Percentiles rank a stretch among this genome's conserved stretches.
These are phyloP conservation scores for Cercospora sp. DNA, from an alignment of 2,329 filamentous ascomycete genomes.

Conservation along the genomic window DNA sequence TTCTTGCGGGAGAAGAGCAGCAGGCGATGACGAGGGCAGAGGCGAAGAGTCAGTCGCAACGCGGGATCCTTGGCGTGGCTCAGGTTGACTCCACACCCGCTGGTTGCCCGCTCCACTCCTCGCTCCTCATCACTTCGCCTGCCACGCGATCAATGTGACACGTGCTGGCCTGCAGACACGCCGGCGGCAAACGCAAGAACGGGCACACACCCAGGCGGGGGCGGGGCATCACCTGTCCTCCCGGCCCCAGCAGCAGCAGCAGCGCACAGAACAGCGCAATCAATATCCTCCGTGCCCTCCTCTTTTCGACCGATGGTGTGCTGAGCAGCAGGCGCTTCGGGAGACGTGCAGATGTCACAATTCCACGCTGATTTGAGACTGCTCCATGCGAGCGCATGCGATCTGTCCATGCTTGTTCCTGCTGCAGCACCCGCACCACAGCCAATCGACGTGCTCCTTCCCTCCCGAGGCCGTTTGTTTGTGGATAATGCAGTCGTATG, in stretches of 20 bases:
- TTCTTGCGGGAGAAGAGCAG: background rate
- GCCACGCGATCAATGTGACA: background rate
- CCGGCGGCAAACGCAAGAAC: background rate
- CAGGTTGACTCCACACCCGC: no score
- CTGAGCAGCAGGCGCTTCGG: conserved; percentile 2
- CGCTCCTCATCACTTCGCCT: background rate
- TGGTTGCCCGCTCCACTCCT: background rate
- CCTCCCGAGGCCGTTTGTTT: conserved; percentile 11
- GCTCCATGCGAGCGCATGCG: conserved; percentile 11
- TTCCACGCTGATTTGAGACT: conserved; percentile 13
- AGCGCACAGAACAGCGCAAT: background rate
- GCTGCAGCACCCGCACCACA: background rate
- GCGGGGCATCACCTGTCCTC: background rate
- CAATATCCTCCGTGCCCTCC: background rate
- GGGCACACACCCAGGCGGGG: no score
- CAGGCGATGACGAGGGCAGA: background rate
- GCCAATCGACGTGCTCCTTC: conserved; percentile 10
- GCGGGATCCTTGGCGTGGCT: background rate
- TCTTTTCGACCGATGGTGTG: conserved; percentile 6
- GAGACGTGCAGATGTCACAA: conserved; percentile 25
- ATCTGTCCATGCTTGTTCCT: conserved; percentile 1
- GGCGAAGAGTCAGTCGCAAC: background rate
- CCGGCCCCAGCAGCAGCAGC: background rate
- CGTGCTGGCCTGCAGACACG: background rate
- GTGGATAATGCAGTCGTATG: conserved; percentile 16